A percentile compares a stretch with the other conserved stretches of the same genome.
Conservation (phyloP, 495 filamentous ascomycete species). For the Penicillium egyptiacum region DNA sequence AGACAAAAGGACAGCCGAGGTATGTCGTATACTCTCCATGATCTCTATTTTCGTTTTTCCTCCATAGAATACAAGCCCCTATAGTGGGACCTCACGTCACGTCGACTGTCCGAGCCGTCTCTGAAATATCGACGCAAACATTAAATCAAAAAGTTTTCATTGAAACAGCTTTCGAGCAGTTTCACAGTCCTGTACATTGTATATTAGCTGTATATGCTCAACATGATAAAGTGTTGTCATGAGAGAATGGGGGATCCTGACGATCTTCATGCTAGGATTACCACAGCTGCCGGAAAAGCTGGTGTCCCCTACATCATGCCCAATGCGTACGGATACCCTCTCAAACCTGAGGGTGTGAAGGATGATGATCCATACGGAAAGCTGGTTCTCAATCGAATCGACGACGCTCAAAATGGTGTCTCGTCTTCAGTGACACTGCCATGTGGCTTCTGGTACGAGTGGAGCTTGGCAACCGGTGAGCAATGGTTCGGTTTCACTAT, state of each 20-base stretch:
- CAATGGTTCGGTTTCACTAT: slow-evolving; percentile 51
- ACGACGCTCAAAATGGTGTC: slow-evolving; percentile 44
- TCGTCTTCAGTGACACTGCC: slow-evolving; percentile 50
- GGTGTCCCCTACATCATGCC: slow-evolving; percentile 63
- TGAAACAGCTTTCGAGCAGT: neutral
- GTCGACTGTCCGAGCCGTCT: neutral
- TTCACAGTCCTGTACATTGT: neutral
- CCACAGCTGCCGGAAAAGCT: slow-evolving; percentile 61
- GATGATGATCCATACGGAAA: slow-evolving; percentile 24
- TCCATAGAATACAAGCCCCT: neutral
- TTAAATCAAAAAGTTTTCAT: neutral
- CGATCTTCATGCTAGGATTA: slow-evolving; percentile 48
- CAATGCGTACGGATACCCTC: slow-evolving; percentile 54
- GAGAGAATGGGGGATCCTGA: slow-evolving; percentile 15
- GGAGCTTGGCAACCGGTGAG: slow-evolving; percentile 36
- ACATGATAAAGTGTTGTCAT: neutral
- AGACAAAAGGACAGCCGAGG: neutral
- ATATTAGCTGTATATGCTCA: neutral
- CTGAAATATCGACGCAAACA: neutral
- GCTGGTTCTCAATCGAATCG: neutral
- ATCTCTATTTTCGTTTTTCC: neutral
- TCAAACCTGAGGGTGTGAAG: slow-evolving; percentile 12
- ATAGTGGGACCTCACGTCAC: neutral
- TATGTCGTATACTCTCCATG: neutral
- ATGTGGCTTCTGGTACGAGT: slow-evolving; percentile 57